These are phyloP conservation scores for Corynascus novoguineensis DNA, from an alignment of 495 filamentous ascomycete species.

Conservation along the genomic window DNA sequence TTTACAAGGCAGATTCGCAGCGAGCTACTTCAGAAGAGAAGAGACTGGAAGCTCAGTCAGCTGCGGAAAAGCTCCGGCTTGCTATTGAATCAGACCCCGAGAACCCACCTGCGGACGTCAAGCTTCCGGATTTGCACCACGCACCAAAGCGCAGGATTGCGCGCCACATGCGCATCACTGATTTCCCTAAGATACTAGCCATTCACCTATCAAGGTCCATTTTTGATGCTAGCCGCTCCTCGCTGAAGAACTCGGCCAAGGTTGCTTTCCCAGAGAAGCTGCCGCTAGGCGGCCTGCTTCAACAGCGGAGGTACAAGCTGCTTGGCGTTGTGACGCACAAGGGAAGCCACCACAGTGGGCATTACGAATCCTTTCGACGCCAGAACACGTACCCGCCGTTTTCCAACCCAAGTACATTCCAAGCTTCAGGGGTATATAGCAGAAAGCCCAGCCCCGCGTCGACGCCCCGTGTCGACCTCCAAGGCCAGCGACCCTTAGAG, in stretches of 20 bases:
- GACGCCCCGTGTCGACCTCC: slow-evolving; percentile 36
- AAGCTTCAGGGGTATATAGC: slow-evolving; percentile 63
- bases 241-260: slow-evolving; percentile 89
- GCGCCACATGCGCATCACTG: slow-evolving; percentile 75
- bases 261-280: slow-evolving; percentile 84
- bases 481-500: slow-evolving; percentile 7
- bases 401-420: slow-evolving; percentile 74
- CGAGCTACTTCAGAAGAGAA: slow-evolving; percentile 45
- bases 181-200: slow-evolving; percentile 81
- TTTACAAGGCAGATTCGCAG: slow-evolving; percentile 31
- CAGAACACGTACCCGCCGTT: slow-evolving; percentile 68
- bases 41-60: slow-evolving; percentile 39
- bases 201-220: slow-evolving; percentile 92
- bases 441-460: slow-evolving; percentile 39
- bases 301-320: slow-evolving; percentile 74
- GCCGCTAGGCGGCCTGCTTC: slow-evolving; percentile 71
- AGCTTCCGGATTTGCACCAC: slow-evolving; percentile 63
- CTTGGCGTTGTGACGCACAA: slow-evolving; percentile 89
- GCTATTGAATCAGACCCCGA: slow-evolving; percentile 77
- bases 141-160: slow-evolving; percentile 81
- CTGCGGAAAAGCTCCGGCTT: slow-evolving; percentile 48
- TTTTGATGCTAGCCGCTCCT: slow-evolving; percentile 64
- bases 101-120: slow-evolving; percentile 59
- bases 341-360: slow-evolving; percentile 90
- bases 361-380: slow-evolving; percentile 96